Conservation (phyloP, 2,329 filamentous ascomycete genomes). For the Rosellinia necatrix region DNA sequence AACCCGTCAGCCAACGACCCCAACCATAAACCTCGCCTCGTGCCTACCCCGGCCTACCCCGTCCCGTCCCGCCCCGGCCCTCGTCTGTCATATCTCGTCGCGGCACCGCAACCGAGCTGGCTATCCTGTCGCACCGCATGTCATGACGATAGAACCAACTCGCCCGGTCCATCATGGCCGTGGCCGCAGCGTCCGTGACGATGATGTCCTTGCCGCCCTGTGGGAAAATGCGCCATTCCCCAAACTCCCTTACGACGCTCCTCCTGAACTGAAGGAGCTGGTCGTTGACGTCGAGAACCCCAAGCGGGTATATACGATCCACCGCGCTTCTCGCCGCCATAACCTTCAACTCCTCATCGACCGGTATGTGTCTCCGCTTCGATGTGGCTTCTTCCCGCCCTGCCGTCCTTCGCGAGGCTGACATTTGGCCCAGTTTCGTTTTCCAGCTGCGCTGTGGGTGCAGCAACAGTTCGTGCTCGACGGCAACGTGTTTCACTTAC, state of each 20-base stretch:
- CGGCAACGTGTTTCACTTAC: conserved; percentile 79
- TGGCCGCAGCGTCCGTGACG: conserved; percentile 44
- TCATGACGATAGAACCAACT: conserved; percentile 54
- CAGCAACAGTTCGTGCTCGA: conserved; percentile 68
- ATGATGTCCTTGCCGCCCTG: conserved; percentile 59
- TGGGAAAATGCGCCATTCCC: conserved; percentile 67
- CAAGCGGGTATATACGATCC: conserved; percentile 62
- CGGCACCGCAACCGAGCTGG: conserved; percentile 16
- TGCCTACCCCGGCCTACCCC: neutral
- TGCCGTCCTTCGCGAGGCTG: conserved; percentile 25
- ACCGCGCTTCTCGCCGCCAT: conserved; percentile 64
- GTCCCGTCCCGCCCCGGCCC: neutral
- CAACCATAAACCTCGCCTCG: neutral
- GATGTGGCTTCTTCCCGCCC: neutral
- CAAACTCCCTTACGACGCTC: conserved; percentile 64
- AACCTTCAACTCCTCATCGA: conserved; percentile 70
- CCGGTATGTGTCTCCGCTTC: conserved; percentile 52
- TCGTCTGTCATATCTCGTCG: neutral
- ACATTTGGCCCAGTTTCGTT: conserved; percentile 65
- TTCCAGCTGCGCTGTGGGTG: conserved; percentile 84
- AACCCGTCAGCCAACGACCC: conserved; percentile 2
- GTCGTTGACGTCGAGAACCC: conserved; percentile 66
- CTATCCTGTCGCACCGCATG: conserved; percentile 24
- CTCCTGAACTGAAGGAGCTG: conserved; percentile 58
- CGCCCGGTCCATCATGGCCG: conserved; percentile 43